Base-by-base conservation (phyloP, 164 flowering plant genomes). In the Dillenia turbinata region DNA sequence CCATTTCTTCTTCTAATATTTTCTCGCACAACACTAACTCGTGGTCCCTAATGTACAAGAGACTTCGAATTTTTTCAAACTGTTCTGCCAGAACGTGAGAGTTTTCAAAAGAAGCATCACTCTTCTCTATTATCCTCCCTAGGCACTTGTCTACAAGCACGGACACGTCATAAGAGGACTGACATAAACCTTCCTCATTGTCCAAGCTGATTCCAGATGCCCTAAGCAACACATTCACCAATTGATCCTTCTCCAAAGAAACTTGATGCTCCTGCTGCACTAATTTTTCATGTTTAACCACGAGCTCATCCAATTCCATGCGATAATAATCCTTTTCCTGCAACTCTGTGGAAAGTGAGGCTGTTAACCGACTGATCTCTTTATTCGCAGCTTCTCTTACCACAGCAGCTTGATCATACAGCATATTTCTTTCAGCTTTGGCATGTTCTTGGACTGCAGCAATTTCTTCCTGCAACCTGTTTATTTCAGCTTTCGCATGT, bases 1-100 rank as follows among this genome's bases (percentile, higher is more conserved):
- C 52, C 64, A 69, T 65, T 61, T 83, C 96, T 62, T 84, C 96
- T 66, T 81, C 88, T 14, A 89, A 69, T 56, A 94, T 62, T 58
- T 69, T 63, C 68, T 78, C 66, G 52, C 72, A 80, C 5, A 88
- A 75, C 48, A 46, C 59, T 69, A 86, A 65, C 40, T 89, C 92
- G 54, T 66, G 90, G 72, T 82, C 71, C 63, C 69, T 81, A 19
- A 86, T 60, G 66, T 77, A 87, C 66, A 90, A 71, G 64, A 75
- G 76, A 66, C 77, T 67, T 64, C 78, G 83, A 50, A 86, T 53
- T 66, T 54, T 81, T 75, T 84, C 86, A 68, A 79, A 73, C 19
- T 57, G 49, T 60, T 86, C 84, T 5, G n/a, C 59, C 55, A 78
- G 72, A 55, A 54, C 63, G 55, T 9, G 55, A 56, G 82, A 72